These are phyloP conservation scores for Candida easanensis DNA, from an alignment of 805 yeast genomes.

Conservation along the genomic window DNA sequence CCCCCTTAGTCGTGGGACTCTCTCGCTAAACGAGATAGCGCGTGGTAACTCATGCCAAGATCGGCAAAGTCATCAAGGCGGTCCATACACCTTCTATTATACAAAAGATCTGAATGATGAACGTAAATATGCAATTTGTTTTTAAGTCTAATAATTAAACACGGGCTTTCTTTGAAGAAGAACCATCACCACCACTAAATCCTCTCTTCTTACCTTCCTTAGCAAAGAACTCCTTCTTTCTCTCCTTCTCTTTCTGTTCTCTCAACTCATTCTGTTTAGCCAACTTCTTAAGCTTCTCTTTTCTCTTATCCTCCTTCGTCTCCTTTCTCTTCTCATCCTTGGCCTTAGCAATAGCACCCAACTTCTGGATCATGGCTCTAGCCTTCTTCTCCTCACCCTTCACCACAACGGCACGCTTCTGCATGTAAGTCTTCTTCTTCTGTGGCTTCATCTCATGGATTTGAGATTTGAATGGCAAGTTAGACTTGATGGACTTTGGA, in stretches of 20 bases:
- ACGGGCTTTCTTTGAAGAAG: conserved; percentile 30
- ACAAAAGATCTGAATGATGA: background rate
- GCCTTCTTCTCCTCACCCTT: conserved; percentile 94
- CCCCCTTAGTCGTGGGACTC: too few relatives aligned
- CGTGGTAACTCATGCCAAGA: too few relatives aligned
- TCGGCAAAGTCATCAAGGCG: too few relatives aligned
- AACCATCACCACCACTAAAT: conserved; percentile 29
- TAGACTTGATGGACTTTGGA: conserved; percentile 72
- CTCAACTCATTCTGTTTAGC: conserved; percentile 72
- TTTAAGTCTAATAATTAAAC: conserved; percentile 4
- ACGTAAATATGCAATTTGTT: background rate
- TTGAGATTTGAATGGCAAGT: conserved; percentile 91
- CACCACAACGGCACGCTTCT: conserved; percentile 89
- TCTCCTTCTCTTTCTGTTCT: conserved; percentile 73
- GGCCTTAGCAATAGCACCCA: conserved; percentile 79
- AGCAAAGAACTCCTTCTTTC: conserved; percentile 84
- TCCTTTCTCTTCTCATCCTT: conserved; percentile 75
- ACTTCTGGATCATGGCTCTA: conserved; percentile 81
- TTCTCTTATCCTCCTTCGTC: conserved; percentile 74
- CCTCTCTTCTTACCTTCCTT: conserved; percentile 66
- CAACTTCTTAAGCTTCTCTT: conserved; percentile 68
- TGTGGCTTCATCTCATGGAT: conserved; percentile 86
- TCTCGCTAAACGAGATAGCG: too few relatives aligned
- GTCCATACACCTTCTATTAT: background rate
- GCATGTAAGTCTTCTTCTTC: conserved; percentile 74